Conservation (phyloP, 169 alveolate genomes). For the Pseudocohnilembus persalinus region DNA sequence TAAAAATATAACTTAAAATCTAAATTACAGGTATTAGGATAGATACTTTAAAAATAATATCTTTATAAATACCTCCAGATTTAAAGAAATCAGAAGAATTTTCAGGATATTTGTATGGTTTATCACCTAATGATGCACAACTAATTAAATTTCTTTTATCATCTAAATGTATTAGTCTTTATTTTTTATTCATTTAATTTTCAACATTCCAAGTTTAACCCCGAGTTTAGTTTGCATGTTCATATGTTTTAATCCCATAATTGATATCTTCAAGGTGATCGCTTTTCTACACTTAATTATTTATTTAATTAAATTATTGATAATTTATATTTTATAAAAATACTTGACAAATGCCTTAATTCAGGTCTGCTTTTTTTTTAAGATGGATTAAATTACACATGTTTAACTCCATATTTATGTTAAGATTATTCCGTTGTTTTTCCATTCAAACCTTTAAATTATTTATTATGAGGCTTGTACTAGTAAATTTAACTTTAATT, state of each 20-base stretch:
- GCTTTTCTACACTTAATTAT: neutral
- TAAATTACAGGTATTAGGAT: no score
- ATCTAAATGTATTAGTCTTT: neutral
- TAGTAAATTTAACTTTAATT: neutral
- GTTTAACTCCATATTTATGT: neutral
- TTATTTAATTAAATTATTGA: neutral
- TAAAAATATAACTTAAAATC: no score
- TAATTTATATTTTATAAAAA: no score
- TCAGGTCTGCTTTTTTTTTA: neutral
- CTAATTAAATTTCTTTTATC: neutral
- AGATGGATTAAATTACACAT: neutral
- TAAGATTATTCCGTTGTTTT: constrained; percentile 14
- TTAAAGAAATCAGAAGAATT: constrained; percentile 36
- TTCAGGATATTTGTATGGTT: constrained; percentile 41
- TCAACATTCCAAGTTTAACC: neutral
- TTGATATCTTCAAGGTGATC: neutral
- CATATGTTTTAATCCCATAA: neutral
- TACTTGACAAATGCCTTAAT: neutral
- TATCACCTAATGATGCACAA: constrained; percentile 28
- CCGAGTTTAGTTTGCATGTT: neutral
- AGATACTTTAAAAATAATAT: no score
- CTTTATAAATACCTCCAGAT: constrained; percentile 19
- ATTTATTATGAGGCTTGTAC: constrained; percentile 16
- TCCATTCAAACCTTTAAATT: neutral
- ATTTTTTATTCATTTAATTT: neutral